Base-by-base conservation (phyloP, 257 asterid species). In the Ligustrum vulgare region DNA sequence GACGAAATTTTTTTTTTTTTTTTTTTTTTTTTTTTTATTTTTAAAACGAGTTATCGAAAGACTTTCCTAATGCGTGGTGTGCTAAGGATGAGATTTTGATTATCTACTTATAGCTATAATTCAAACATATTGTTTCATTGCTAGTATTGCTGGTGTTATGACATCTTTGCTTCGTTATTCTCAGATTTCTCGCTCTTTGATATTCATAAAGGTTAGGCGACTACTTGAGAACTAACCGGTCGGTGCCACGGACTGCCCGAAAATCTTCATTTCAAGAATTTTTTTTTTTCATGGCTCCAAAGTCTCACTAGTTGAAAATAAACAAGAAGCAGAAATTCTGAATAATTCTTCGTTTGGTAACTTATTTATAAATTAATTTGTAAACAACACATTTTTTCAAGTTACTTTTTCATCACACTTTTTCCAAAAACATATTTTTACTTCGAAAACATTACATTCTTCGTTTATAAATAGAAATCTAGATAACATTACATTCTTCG, bases 231-330 rank as follows among this genome's bases (percentile, higher is more conserved):
- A n/a, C n/a, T n/a, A n/a, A 28, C 31, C 1, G 31, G 1, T 28
- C 31, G 31, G 31, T 28, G 31, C 31, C 31, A 28, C 31, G 31
- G 1, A 28, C 31, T 28, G 31, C 31, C 31, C 0, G 31, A 28
- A 28, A 28, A 28, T 28, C 31, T 28, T 87, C 97, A 91, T 93
- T 82, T 71, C 79, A 66, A 85, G 82, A 77, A n/a, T 70, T 54
- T 47, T 9, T 16, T 9, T 16, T 8, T 45, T 35, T 10, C 56
- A 51, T 23, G 45, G 18, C 71, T 60, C 39, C 63, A 54, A 36
- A 25, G 28, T 54, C 56, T 75, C 34, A 71, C 7, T 9, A 22
- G 71, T 78, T 66, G 36, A 71, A 71, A 22, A 25, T 83, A 73
- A 10, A 31, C 35, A 71, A 63, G 79, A 76, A 78, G 79, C 64